Evolutionary conservation across 495 filamentous ascomycete species (phyloP), one percentile per base, ranked within the genome.

Genomic region (Chaetomidium leptoderma): DNA sequence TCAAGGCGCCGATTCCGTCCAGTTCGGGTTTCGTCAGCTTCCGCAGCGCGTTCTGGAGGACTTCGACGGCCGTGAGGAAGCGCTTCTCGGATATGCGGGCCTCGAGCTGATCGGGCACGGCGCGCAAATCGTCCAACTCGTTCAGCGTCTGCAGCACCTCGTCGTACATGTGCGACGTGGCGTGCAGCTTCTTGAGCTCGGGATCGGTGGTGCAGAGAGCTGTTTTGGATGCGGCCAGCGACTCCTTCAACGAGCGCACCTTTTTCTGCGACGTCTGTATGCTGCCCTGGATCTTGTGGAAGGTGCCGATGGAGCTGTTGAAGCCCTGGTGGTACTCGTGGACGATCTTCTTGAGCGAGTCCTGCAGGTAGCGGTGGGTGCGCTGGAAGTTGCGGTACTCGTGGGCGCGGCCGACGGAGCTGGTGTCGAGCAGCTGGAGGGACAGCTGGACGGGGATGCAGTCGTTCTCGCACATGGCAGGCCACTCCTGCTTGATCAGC

Each of bases 291-390:
- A 99, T 97, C 73, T 92, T 96, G 74, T 99, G 95, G 65, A 96
- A 99, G 16, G 92, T 96, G 69, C 93, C 95, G 55, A 99, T 97
- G 39, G 91, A 96, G 73, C 91, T 97, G 69, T 97, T 99, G 79
- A 99, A 99, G 30, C 91, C 93, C 72, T 99, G 93, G 63, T 97
- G 92, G 67, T 99, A 92, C 74, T 97, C 92, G 71, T 99, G 96
- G 48, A 99, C 93, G 67, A 99, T 96, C 45, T 86, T 84, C 72
- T 95, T 96, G 57, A 99, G 76, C 3, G 95, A 91, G 64, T 84
- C 84, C 68, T 99, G 93, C 21, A 99, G 82, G 63, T 90, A 84
- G 61, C 83, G 74, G 67, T 96, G 90, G 51, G 89, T 89, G 40
- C 84, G 77, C 63, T 89, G 78, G 69, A 97, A 97, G 46, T 88